Evolutionary conservation across 1,284 basidiomycete genomes (phyloP), one percentile per base, ranked within the genome.

Genomic region (Binderoboletus segoi): DNA sequence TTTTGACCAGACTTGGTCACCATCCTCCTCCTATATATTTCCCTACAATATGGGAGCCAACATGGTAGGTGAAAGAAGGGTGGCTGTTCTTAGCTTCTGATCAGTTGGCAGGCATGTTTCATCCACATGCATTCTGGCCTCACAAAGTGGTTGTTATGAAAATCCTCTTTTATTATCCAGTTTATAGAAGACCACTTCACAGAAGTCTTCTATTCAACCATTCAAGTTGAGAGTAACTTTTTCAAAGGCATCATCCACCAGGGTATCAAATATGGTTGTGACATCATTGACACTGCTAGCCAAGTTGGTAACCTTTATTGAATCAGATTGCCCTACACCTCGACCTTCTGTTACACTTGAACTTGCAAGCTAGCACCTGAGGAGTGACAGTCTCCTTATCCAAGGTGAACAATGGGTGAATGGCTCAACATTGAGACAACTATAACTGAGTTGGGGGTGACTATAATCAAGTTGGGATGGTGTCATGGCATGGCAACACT

Each of bases 261-360:
- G 59, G 93, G 93, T 53, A 80, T 84, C 44, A 89, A 95, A 63
- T 98, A 93, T 70, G 86, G 94, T 63, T 94, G 94, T 78, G 95
- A 98, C 78, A 98, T 99, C 78, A 94, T 99, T 70, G 97, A 99
- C 77, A 98, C 96, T 58, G 97, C 97, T 54, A 97, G 97, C 48
- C 95, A 99, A 84, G 89, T 71, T 50, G 13, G 69, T 55, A 23
- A 20, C 52, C 42, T 32, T 38, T 12, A 8, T 48, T 24, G 12
- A 16, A 50, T 46, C 51, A 35, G 23, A 2, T 33, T 26, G 1
- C 11, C 37, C 44, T 28, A 35, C 41, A 26, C 51, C 47, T 45
- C 13, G 59, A 11, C 50, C 3, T 26, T 49, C 42, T n/a, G 1
- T 13, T 44, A 23, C 23, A n/a, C n/a, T n/a, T n/a, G n/a, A n/a